Conservation (phyloP, 2,329 filamentous ascomycete species). For the Purpureocillium takamizusanense region DNA sequence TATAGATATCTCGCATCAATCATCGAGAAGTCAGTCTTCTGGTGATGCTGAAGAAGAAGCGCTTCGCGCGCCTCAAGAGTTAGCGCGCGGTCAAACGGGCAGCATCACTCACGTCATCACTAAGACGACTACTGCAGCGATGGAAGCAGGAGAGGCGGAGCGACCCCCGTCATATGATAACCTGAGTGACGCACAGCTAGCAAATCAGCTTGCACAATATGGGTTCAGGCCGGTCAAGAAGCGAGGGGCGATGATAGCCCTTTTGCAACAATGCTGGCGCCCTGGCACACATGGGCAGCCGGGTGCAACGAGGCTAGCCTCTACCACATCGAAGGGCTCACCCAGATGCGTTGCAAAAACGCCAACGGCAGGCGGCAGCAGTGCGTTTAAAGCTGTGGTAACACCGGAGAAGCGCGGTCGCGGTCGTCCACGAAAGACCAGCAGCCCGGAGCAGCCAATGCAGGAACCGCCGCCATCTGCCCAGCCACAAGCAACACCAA, state of each 20-base stretch:
- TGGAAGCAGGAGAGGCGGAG: neutral
- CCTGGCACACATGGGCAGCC: constrained; percentile 19
- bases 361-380: neutral
- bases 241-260: constrained; percentile 58
- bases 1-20: neutral
- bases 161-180: constrained; percentile 47
- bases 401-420: constrained; percentile 16
- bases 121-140: neutral
- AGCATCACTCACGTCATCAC: too few species aligned
- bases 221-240: constrained; percentile 66
- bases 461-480: constrained; percentile 26
- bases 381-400: too few species aligned
- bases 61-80: too few species aligned
- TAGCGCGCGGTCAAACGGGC: too few species aligned
- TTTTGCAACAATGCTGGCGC: constrained; percentile 64
- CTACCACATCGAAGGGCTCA: neutral
- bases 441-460: constrained; percentile 10
- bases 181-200: constrained; percentile 54
- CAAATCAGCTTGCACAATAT: constrained; percentile 52
- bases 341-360: neutral
- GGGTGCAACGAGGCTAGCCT: constrained; percentile 1
- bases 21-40: too few species aligned
- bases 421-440: constrained; percentile 24
- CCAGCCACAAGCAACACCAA: constrained; percentile 22
- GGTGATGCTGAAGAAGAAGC: too few species aligned